phyloP scores from a whole-genome alignment of 1,284 basidiomycete genomes.

The Ustilago trichophora region DNA sequence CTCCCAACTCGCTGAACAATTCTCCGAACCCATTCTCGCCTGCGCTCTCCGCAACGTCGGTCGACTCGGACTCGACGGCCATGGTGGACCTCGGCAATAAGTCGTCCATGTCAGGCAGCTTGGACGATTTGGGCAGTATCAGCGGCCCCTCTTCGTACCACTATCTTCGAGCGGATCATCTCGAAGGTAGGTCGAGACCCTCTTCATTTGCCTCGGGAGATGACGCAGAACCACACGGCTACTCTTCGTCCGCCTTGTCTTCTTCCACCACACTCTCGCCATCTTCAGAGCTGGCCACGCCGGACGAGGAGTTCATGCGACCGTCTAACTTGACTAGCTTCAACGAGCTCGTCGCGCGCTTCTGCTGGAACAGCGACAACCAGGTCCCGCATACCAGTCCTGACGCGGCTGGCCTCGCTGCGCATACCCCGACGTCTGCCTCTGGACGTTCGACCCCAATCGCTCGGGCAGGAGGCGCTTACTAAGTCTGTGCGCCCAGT shows the following conservation, averaged over 20 bases:
- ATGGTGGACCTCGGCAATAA: slow-evolving; percentile 22
- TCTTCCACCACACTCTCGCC: slow-evolving; percentile 42
- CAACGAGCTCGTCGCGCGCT: slow-evolving; percentile 57
- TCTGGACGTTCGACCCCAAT: slow-evolving; percentile 47
- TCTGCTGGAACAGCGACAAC: slow-evolving; percentile 59
- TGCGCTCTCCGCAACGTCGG: slow-evolving; percentile 43
- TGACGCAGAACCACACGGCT: slow-evolving; percentile 36
- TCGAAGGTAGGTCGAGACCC: slow-evolving; percentile 21
- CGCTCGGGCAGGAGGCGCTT: slow-evolving; percentile 37
- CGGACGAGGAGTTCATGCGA: slow-evolving; percentile 43
- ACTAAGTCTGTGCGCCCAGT: slow-evolving; percentile 2
- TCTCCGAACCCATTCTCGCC: slow-evolving; percentile 58
- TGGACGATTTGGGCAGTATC: slow-evolving; percentile 25
- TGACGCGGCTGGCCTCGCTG: slow-evolving; percentile 8
- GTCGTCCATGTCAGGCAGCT: slow-evolving; percentile 13
- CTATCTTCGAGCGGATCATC: slow-evolving; percentile 28
- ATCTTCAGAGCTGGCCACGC: slow-evolving; percentile 43
- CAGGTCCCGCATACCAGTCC: slow-evolving; percentile 35
- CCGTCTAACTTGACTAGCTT: slow-evolving; percentile 56
- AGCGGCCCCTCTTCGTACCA: slow-evolving; percentile 21
- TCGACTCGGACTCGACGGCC: slow-evolving; percentile 54
- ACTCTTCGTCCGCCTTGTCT: slow-evolving; percentile 33
- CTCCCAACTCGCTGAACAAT: slow-evolving; percentile 48
- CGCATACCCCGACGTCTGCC: slow-evolving; percentile 35
- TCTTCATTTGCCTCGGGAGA: slow-evolving; percentile 28